Evolutionary conservation across 768 basidiomycete genomes (phyloP).

Genomic region (Lactarius akahatsu): DNA sequence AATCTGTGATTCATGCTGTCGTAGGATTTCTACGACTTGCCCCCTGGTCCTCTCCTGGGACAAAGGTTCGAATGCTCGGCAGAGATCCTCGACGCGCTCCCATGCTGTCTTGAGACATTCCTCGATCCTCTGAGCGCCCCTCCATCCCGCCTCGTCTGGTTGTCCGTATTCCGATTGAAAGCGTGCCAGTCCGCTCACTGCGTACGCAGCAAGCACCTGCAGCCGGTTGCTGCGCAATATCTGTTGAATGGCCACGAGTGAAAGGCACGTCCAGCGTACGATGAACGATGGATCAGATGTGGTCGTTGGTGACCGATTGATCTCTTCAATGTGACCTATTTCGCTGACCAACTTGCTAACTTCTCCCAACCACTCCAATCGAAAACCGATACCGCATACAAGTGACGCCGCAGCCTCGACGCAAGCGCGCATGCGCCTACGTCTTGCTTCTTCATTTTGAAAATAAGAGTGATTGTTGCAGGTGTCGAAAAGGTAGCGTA

Average conservation of each 20-base stretch:
- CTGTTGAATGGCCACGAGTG: slow-evolving; percentile 1
- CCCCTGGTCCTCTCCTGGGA: background rate
- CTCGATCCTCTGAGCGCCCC: background rate
- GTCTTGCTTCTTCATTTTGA: background rate
- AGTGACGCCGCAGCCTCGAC: slow-evolving; percentile 5
- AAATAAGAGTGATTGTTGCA: slow-evolving; percentile 2
- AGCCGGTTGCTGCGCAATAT: background rate
- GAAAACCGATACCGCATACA: background rate
- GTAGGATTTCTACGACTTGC: slow-evolving; percentile 1
- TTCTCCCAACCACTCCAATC: slow-evolving; percentile 7
- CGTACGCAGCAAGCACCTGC: background rate
- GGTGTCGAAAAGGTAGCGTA: slow-evolving; percentile 1
- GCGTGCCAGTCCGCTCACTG: slow-evolving; percentile 3
- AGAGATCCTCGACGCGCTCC: background rate
- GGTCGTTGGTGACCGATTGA: background rate
- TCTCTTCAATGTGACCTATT: background rate
- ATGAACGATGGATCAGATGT: background rate
- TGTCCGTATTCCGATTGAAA: background rate
- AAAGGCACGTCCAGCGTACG: slow-evolving; percentile 13
- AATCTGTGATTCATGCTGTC: background rate
- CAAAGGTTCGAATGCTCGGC: slow-evolving; percentile 6
- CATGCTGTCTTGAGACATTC: slow-evolving; percentile 1
- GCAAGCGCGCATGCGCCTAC: slow-evolving; percentile 4
- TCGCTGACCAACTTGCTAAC: background rate
- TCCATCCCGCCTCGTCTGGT: background rate